phyloP scores from a whole-genome alignment of 495 filamentous ascomycete genomes.

The Tuber brumale region DNA sequence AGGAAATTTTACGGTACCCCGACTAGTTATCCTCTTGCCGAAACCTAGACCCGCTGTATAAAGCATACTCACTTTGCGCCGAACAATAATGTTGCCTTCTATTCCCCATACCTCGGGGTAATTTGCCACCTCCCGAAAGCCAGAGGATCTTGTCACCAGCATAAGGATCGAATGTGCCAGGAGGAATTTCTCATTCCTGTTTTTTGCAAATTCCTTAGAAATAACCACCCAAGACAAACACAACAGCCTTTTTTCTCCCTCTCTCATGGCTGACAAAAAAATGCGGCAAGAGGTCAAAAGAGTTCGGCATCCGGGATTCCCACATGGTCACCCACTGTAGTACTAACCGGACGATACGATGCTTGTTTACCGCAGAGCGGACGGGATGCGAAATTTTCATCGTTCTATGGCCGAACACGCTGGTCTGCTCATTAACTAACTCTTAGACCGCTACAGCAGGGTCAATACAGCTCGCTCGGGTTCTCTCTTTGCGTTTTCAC shows the following conservation, averaged over 20 bases:
- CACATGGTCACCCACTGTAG: conserved; percentile 8
- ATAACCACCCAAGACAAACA: neutral
- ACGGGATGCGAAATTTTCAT: neutral
- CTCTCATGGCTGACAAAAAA: neutral
- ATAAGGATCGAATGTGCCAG: neutral
- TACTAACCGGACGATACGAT: conserved; percentile 6
- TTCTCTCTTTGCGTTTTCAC: neutral
- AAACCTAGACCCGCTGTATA: no score
- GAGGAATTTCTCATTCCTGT: neutral
- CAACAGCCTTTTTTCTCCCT: neutral
- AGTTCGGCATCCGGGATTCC: conserved; percentile 8
- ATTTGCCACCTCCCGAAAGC: neutral
- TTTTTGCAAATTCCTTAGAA: neutral
- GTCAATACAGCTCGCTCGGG: neutral
- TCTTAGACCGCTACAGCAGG: neutral
- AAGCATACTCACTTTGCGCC: no score
- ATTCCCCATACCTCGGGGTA: no score
- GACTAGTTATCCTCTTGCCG: no score
- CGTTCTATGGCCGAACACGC: neutral
- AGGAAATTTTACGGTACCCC: no score
- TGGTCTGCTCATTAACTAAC: neutral
- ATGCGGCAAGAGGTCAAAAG: neutral
- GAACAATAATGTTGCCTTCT: no score
- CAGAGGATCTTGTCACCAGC: neutral
- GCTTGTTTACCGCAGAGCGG: conserved; percentile 1